A percentile compares a stretch with the other conserved stretches of the same genome.
Evolutionary conservation across 768 basidiomycete genomes (phyloP).

Genomic region (Pseudohyphozyma bogoriensis): DNA sequence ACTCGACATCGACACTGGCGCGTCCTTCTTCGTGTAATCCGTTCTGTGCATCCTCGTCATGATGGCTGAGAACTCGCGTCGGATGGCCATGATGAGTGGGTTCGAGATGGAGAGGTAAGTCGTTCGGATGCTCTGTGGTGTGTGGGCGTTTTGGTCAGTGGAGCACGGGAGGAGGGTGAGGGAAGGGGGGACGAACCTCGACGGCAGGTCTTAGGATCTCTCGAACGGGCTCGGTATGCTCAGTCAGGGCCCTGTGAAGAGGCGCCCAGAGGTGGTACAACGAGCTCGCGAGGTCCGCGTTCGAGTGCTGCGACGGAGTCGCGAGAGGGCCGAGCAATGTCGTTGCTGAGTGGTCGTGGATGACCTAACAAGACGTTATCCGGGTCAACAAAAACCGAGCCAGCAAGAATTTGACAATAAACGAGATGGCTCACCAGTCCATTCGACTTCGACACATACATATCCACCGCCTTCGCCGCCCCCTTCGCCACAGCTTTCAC

Average conservation of each 20-base stretch:
- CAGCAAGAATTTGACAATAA: constrained; percentile 33
- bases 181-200: constrained; percentile 10
- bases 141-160: background rate
- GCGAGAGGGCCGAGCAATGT: constrained; percentile 65
- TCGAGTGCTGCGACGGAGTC: constrained; percentile 65
- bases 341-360: constrained; percentile 66
- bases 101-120: constrained; percentile 35
- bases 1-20: constrained; percentile 53
- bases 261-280: constrained; percentile 66
- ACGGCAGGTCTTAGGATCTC: constrained; percentile 23
- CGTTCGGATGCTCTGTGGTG: constrained; percentile 11
- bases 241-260: constrained; percentile 55
- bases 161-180: background rate
- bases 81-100: constrained; percentile 44
- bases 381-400: constrained; percentile 3
- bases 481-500: constrained; percentile 68
- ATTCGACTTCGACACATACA: constrained; percentile 55
- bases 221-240: constrained; percentile 46
- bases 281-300: constrained; percentile 66
- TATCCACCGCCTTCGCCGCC: constrained; percentile 58
- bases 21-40: constrained; percentile 63
- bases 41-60: constrained; percentile 74
- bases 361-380: constrained; percentile 44
- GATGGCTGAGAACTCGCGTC: constrained; percentile 68
- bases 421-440: constrained; percentile 49